These are phyloP conservation scores for Sechiopsis laciniata DNA, from an alignment of 306 rosid species.

Conservation along the genomic window DNA sequence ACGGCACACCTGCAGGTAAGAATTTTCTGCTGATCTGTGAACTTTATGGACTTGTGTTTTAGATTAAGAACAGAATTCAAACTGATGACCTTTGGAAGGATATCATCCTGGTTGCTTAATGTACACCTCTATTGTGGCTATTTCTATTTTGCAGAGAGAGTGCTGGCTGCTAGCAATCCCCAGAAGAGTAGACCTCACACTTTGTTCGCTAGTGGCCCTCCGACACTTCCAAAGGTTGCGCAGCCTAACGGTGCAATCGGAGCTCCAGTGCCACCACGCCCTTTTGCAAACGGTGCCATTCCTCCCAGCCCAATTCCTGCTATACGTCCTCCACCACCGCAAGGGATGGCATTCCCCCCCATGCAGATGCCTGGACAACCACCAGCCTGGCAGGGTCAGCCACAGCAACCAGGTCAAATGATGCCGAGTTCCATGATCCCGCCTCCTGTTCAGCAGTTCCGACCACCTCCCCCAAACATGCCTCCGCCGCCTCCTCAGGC, in stretches of 20 bases:
- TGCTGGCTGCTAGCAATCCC: conserved; percentile 94
- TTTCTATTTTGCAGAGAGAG: conserved; percentile 62
- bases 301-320: conserved; percentile 48
- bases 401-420: conserved; percentile 62
- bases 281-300: conserved; percentile 63
- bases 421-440: conserved; percentile 51
- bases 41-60: not conserved
- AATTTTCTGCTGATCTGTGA: not conserved
- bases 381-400: conserved; percentile 69
- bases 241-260: conserved; percentile 54
- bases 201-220: conserved; percentile 91
- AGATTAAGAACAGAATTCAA: not conserved
- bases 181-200: conserved; percentile 96
- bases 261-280: conserved; percentile 68
- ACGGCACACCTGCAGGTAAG: conserved; percentile 73
- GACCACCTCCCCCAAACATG: conserved; percentile 73
- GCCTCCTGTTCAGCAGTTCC: conserved; percentile 71
- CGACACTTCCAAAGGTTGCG: conserved; percentile 56
- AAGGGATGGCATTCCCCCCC: conserved; percentile 55
- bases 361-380: conserved; percentile 60
- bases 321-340: conserved; percentile 81
- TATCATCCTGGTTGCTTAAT: not conserved
- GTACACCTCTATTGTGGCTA: not conserved
- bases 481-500: conserved; percentile 64
- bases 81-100: not conserved